Evolutionary conservation across 2,329 filamentous ascomycete species (phyloP).

Genomic region (Parafenestella ontariensis): DNA sequence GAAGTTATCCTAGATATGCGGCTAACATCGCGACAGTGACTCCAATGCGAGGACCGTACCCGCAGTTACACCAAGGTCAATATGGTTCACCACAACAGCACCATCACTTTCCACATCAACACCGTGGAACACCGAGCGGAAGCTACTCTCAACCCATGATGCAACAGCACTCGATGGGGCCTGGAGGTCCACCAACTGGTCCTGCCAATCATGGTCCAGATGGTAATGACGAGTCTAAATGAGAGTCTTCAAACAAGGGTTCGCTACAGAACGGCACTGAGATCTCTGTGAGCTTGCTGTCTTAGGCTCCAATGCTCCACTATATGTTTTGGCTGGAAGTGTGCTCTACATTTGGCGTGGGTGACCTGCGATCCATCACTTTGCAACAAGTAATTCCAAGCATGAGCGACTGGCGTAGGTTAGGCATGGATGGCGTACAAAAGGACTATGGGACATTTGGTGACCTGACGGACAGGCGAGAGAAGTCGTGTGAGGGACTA

Average conservation of each 20-base stretch:
- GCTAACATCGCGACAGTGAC: conserved; percentile 41
- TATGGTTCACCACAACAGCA: conserved; percentile 51
- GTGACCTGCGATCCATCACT: conserved; percentile 28
- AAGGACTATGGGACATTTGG: conserved; percentile 8
- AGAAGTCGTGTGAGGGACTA: conserved; percentile 3
- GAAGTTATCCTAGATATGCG: not conserved
- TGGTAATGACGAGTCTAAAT: conserved; percentile 47
- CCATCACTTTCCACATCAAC: conserved; percentile 49
- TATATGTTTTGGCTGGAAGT: conserved; percentile 24
- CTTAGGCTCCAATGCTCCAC: conserved; percentile 12
- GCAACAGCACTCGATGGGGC: conserved; percentile 49
- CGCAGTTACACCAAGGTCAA: conserved; percentile 50
- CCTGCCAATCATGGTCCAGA: conserved; percentile 45
- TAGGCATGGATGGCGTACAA: conserved; percentile 30
- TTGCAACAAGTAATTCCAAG: conserved; percentile 27
- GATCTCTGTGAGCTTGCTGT: conserved; percentile 11
- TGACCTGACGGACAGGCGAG: not conserved
- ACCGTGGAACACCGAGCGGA: conserved; percentile 50
- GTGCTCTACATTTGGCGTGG: conserved; percentile 44
- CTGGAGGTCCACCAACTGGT: conserved; percentile 45
- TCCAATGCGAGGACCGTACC: conserved; percentile 48
- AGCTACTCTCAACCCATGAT: conserved; percentile 53
- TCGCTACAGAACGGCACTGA: conserved; percentile 17
- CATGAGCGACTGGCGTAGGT: conserved; percentile 50
- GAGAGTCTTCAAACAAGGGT: conserved; percentile 22